Evolutionary conservation across 2,329 filamentous ascomycete species (phyloP), one percentile per base, ranked within the genome.

Genomic region (Penicillium hordei): DNA sequence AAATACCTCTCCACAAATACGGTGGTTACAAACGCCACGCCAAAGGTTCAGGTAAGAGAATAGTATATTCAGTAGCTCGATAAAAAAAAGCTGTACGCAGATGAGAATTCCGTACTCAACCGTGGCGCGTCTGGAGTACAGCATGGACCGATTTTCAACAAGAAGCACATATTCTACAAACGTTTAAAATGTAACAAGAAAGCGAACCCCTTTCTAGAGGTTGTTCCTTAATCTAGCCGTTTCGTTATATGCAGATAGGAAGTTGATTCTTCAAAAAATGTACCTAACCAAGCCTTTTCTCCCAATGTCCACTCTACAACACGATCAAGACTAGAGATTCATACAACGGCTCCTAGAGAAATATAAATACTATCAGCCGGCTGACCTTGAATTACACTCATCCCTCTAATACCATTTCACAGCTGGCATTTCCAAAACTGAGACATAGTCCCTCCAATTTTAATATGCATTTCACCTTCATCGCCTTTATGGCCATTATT

Each of bases 401-500:
- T 46, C 7, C 9, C 19, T 44, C 36, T 12, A 17, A 5, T 33
- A 33, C 8, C 23, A 27, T 36, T 19, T 15, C 31, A 21, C n/a
- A 5, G 27, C 10, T 4, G n/a, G 39, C 10, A 27, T 21, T 29
- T 5, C 12, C 19, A 25, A 13, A 10, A 6, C 13, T 4, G 9
- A 33, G 15, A 39, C 10, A 33, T 13, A 34, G 4, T 21, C 8
- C 15, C 15, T 50, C 8, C 17, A 12, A 42, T 25, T 23, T 25
- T 12, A 52, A 36, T 6, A 57, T 57, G 54, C 48, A 42, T 8
- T 52, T 57, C 21, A 21, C 40, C 21, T 44, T 46, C 15, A 5
- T 57, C n/a, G 40, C 42, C 3, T 52, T 52, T 8, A 21, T 57
- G 19, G 48, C 48, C 34, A 27, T 40, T 3, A 9, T 57, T 2